Percentiles rank a stretch among this genome's conserved stretches.
phyloP scores from a whole-genome alignment of 1,284 basidiomycete genomes.

The Farysia itapuensis region DNA sequence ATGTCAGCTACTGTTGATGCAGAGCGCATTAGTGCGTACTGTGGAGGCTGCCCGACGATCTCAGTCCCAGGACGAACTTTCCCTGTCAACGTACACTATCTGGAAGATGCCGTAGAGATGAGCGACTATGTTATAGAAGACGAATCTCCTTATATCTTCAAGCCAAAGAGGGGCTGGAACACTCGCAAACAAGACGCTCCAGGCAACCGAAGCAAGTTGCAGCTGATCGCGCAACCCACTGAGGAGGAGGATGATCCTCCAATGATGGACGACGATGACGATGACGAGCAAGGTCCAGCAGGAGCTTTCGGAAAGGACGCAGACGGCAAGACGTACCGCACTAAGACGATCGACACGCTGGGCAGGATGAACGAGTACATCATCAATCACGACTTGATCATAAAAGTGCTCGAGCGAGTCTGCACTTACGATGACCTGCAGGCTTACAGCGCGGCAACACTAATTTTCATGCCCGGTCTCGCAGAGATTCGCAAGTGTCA shows the following conservation, averaged over 20 bases:
- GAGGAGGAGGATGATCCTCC: constrained; percentile 74
- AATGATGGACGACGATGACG: constrained; percentile 75
- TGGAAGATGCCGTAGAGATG: constrained; percentile 90
- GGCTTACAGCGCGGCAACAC: constrained; percentile 75
- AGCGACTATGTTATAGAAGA: constrained; percentile 77
- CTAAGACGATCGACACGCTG: constrained; percentile 75
- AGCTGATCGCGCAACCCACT: constrained; percentile 65
- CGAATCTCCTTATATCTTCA: constrained; percentile 76
- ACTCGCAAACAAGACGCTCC: constrained; percentile 38
- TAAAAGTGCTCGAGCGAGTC: constrained; percentile 81
- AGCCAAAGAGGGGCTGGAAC: constrained; percentile 29
- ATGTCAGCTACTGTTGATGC: constrained; percentile 97
- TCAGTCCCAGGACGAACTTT: constrained; percentile 91
- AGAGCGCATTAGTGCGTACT: constrained; percentile 89
- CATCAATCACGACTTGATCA: constrained; percentile 68
- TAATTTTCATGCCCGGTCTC: constrained; percentile 89
- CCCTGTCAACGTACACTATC: constrained; percentile 82
- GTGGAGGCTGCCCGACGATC: constrained; percentile 79
- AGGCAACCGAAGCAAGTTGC: constrained; percentile 67
- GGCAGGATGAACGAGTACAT: constrained; percentile 84
- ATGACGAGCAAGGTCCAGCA: constrained; percentile 62
- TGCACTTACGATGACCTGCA: constrained; percentile 69
- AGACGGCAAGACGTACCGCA: constrained; percentile 66
- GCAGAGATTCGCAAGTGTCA: constrained; percentile 83
- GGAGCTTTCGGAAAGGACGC: constrained; percentile 65